Evolutionary conservation across 306 rosid genomes (phyloP), one percentile per base, ranked within the genome.

Genomic region (Neltuma alba): DNA sequence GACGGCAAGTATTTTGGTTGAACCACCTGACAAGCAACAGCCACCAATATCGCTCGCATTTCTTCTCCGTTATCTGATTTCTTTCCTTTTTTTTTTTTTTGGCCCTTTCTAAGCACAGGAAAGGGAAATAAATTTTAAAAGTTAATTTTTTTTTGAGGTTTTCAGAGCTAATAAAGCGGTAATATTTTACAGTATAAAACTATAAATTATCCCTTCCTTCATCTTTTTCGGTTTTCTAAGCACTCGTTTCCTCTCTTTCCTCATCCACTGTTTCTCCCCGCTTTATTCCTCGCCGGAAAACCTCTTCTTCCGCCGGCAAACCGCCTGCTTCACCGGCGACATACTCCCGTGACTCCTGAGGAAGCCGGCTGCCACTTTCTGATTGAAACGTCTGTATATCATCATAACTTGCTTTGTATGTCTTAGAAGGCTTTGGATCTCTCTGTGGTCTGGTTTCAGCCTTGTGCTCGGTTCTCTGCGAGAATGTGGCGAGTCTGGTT

Each of bases 1-100:
- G 93, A 85, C 89, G 87, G 82, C 83, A 70, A 75, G 80, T 72
- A 81, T 76, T 88, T 87, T 86, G 75, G 90, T 88, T 86, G 93
- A 89, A 83, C 93, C 80, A 86, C 89, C 92, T 80, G 86, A 86
- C 73, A 65, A 36, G 52, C 23, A 66, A 66, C 94, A 86, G 85
- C 92, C 57, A 77, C 90, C 88, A 45, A 87, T 76, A 67, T 66
- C 42, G 77, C 75, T 80, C 82, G 81, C 86, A 52, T 52, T 40
- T 80, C 61, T 52, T 72, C 77, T 34, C 31, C 21, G 28, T 44
- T 27, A 20, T 82, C 72, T 33, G 64, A 58, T 61, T 54, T 30
- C 9, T 14, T 25, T 83, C 23, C 14, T 70, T 44, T 9, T 3
- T 21, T 0, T 15, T 11, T 44, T 44, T 44, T 44, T 37, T 2